phyloP scores from a whole-genome alignment of 345 rosid genomes.

The Camelina laxa region DNA sequence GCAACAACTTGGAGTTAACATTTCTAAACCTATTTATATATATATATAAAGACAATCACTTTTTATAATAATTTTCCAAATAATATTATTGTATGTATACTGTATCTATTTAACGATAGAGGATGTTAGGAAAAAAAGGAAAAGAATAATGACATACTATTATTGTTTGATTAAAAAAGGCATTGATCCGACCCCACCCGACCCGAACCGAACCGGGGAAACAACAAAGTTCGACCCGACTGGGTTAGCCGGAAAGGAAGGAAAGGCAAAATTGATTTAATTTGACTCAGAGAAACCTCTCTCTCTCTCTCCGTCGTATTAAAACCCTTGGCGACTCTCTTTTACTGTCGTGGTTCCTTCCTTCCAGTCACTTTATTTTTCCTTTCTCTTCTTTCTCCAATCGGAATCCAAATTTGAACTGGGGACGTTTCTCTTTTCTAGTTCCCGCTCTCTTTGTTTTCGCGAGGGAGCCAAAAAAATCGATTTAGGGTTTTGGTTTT shows the following conservation, averaged over 20 bases:
- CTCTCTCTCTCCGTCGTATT: constrained; percentile 1
- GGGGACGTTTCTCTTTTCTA: constrained; percentile 24
- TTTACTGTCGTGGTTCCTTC: constrained; percentile 1
- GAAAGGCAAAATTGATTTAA: constrained; percentile 10
- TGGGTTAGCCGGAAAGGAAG: constrained; percentile 9
- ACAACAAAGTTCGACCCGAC: constrained; percentile 18
- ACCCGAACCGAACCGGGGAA: not conserved
- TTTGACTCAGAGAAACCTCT: constrained; percentile 22
- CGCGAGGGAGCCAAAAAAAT: constrained; percentile 39
- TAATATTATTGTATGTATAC: too few relatives aligned
- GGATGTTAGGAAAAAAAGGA: too few relatives aligned
- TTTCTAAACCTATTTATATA: too few relatives aligned
- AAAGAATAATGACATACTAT: too few relatives aligned
- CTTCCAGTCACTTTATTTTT: constrained; percentile 32
- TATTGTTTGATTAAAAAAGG: too few relatives aligned
- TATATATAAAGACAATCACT: too few relatives aligned
- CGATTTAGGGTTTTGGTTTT: constrained; percentile 43
- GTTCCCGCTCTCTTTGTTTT: constrained; percentile 33
- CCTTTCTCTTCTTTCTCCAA: constrained; percentile 9
- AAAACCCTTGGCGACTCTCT: constrained; percentile 35
- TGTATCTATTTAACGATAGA: too few relatives aligned
- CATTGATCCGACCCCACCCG: constrained; percentile 40
- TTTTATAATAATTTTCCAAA: too few relatives aligned
- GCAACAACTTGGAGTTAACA: too few relatives aligned
- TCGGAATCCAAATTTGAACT: constrained; percentile 12